phyloP scores from a whole-genome alignment of 331 rosid species.

The Prunus yedoensis region DNA sequence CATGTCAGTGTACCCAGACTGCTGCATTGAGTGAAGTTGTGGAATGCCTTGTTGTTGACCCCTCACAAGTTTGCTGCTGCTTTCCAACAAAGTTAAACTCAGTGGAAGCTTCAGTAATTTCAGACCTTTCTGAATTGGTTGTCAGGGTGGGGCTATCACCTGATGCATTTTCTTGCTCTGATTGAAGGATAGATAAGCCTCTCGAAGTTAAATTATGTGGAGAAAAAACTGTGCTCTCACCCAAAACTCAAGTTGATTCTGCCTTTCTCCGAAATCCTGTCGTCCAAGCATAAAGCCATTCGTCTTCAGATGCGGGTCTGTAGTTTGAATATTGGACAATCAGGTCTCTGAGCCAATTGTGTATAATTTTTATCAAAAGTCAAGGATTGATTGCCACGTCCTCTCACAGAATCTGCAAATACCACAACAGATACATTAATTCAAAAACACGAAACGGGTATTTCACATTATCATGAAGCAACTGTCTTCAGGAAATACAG shows the following conservation, averaged over 20 bases:
- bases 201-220: constrained; percentile 32
- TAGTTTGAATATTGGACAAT: constrained; percentile 17
- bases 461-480: constrained; percentile 5
- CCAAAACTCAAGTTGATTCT: constrained; percentile 31
- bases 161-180: constrained; percentile 54
- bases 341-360: constrained; percentile 32
- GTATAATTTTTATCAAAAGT: constrained; percentile 26
- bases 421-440: constrained; percentile 7
- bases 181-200: constrained; percentile 29
- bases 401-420: constrained; percentile 38
- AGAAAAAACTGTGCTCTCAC: constrained; percentile 35
- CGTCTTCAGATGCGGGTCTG: constrained; percentile 26
- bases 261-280: constrained; percentile 33
- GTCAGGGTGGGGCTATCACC: constrained; percentile 64
- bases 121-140: constrained; percentile 62
- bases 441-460: constrained; percentile 5
- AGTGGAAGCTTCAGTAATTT: constrained; percentile 50
- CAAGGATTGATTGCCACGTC: constrained; percentile 24
- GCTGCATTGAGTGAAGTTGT: constrained; percentile 48
- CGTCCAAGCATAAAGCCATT: constrained; percentile 47
- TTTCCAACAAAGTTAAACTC: constrained; percentile 48
- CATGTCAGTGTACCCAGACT: constrained; percentile 51
- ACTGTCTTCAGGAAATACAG: background rate
- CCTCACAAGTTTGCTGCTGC: constrained; percentile 40
- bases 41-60: constrained; percentile 39